Percentiles rank a stretch among this genome's conserved stretches.
These are phyloP conservation scores for Bocquillonia castaneifolia DNA, from an alignment of 441 rosid species.

Conservation along the genomic window DNA sequence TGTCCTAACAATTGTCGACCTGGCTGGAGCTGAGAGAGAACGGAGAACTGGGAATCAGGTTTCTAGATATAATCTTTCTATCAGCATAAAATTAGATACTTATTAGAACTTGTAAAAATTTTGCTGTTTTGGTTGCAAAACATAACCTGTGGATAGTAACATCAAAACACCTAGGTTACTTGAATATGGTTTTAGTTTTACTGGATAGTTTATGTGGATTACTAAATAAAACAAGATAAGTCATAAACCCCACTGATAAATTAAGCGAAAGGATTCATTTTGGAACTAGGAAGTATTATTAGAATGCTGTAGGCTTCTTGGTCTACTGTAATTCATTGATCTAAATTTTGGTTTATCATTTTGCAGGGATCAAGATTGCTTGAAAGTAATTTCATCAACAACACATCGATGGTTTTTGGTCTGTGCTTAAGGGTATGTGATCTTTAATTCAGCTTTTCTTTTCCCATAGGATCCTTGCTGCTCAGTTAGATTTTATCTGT, in stretches of 20 bases:
- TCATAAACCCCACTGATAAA: background rate
- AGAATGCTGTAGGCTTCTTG: background rate
- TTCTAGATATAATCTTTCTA: background rate
- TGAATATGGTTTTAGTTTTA: background rate
- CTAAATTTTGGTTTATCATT: constrained; percentile 23
- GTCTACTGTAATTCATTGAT: background rate
- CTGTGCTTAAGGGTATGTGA: constrained; percentile 73
- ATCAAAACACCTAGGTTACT: background rate
- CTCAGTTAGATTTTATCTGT: constrained; percentile 9
- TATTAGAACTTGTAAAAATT: background rate
- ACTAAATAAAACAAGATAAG: too few species aligned
- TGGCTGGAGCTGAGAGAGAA: constrained; percentile 96
- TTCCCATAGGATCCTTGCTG: constrained; percentile 18
- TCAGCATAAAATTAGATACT: background rate
- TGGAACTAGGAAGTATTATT: background rate
- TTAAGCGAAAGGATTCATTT: background rate
- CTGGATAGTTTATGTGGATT: background rate
- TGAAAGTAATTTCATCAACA: constrained; percentile 90
- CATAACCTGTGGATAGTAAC: background rate
- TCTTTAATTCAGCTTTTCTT: constrained; percentile 19
- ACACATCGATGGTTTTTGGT: constrained; percentile 90
- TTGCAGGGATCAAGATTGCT: constrained; percentile 85
- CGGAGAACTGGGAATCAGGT: constrained; percentile 93
- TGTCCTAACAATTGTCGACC: constrained; percentile 74
- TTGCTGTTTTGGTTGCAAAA: background rate